Evolutionary conservation across 1,284 basidiomycete species (phyloP), one percentile per base, ranked within the genome.

Genomic region (Apiotrichum porosum): DNA sequence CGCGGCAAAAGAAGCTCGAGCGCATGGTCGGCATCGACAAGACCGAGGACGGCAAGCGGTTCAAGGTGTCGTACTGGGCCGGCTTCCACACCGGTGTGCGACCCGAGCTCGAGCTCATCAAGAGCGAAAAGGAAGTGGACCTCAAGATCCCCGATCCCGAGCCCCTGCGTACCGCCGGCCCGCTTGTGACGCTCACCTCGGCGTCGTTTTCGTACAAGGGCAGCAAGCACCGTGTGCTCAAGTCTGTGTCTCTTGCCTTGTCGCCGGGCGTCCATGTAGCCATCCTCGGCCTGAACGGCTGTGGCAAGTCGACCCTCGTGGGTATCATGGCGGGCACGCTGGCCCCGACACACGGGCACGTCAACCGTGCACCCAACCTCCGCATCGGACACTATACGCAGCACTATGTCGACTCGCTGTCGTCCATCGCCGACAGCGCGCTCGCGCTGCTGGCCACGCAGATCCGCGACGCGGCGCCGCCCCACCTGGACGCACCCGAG

Each of bases 271-370:
- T 79, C 19, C 75, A 83, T 14, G 73, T 81, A 15, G 83, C 79
- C 0, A 68, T 85, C 17, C 76, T 84, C 8, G 84, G 84, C 0
- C 50, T 68, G 57, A 80, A 79, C 59, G 78, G 79, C 0, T 66
- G 74, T 56, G 79, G 79, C 24, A 85, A 85, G 68, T 81, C 80
- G 22, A 86, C 84, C 0, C 64, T 85, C 2, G 79, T 81, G 47
- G 69, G 81, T 49, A 67, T 83, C 18, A 74, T 85, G 21, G 73
- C 80, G 1, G 80, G 80, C 3, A 74, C 62, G 3, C 66, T 83
- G 4, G 61, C 69, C 12, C 80, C 83, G 0, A 73, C 73, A 3
- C 72, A 69, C 4, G 85, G 85, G 2, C 76, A 66, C 9, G 76
- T 85, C 15, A 75, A 72, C n/a, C 76, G 76, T 15, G 83, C 86